Evolutionary conservation across 441 rosid genomes (phyloP), one percentile per base, ranked within the genome.

Genomic region (Aleurites moluccanus): DNA sequence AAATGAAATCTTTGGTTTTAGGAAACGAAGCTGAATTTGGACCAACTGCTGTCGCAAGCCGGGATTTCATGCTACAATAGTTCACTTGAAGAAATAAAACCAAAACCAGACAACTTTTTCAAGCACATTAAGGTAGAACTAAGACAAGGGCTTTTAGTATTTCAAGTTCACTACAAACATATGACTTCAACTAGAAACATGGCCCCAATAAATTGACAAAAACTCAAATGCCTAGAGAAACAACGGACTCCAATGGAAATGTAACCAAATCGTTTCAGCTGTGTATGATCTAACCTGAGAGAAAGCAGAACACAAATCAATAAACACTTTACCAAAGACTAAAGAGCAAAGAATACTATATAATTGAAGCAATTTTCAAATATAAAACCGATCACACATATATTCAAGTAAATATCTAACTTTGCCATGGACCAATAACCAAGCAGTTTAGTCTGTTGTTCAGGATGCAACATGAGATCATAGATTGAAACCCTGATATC

Each of bases 201-300:
- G n/a, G n/a, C n/a, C n/a, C n/a, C n/a, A n/a, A n/a, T 33, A 14
- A 10, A 2, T 10, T 49, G n/a, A 35, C 1, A 4, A 52, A 69
- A 49, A 30, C 18, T 14, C 45, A 30, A 53, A 50, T 10, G 16
- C 25, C 15, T 2, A 3, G 8, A n/a, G 6, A 2, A 53, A 6
- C 25, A 53, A 35, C 14, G 52, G 52, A 70, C 10, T 20, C 40
- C 71, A 56, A n/a, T 13, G 3, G 35, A 10, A 68, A 18, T 15
- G 50, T 4, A 40, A 42, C 38, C 10, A 5, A 21, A 11, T 14
- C 60, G 13, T 21, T 59, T 75, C 35, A 28, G 61, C 20, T 38
- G 7, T 15, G 42, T 33, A 44, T 50, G 21, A 53, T 60, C 76
- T 79, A 81, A 60, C 82, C 83, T 71, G 44, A 57, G 62, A 10